These are phyloP conservation scores for Suhomyces prunicola DNA, from an alignment of 805 yeast genomes.

Conservation along the genomic window DNA sequence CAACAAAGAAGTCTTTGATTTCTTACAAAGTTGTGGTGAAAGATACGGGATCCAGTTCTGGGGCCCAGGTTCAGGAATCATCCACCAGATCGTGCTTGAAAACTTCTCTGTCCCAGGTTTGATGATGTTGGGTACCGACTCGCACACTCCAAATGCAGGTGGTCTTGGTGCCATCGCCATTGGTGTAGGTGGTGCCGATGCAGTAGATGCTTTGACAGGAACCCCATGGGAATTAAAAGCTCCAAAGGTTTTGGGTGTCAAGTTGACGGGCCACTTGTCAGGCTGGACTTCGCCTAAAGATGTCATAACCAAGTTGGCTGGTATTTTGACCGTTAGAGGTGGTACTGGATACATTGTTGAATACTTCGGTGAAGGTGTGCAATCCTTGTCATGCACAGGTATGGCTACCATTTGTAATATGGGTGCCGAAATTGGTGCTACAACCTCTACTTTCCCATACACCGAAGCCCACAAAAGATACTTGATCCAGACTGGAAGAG, in stretches of 20 bases:
- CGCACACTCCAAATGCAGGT: slow-evolving; percentile 99
- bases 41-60: slow-evolving; percentile 97
- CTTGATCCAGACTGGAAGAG: slow-evolving; percentile 82
- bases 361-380: slow-evolving; percentile 94
- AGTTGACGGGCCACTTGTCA: slow-evolving; percentile 83
- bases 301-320: slow-evolving; percentile 89
- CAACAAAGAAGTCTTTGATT: slow-evolving; percentile 94
- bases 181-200: slow-evolving; percentile 99
- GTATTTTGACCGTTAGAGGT: slow-evolving; percentile 93
- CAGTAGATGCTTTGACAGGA: slow-evolving; percentile 93
- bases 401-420: slow-evolving; percentile 99
- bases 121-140: slow-evolving; percentile 97
- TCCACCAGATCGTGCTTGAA: slow-evolving; percentile 96
- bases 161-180: slow-evolving; percentile 98
- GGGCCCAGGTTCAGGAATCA: slow-evolving; percentile 99
- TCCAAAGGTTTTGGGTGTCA: slow-evolving; percentile 92
- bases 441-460: slow-evolving; percentile 96
- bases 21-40: slow-evolving; percentile 87
- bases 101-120: slow-evolving; percentile 96
- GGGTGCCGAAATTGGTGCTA: slow-evolving; percentile 99
- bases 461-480: slow-evolving; percentile 88
- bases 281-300: slow-evolving; percentile 99
- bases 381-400: slow-evolving; percentile 92
- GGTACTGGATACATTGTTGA: slow-evolving; percentile 97
- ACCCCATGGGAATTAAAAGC: slow-evolving; percentile 98